A percentile compares a stretch with the other conserved stretches of the same genome.
Evolutionary conservation across 495 filamentous ascomycete species (phyloP).

Genomic region (Daldinia vernicosa): DNA sequence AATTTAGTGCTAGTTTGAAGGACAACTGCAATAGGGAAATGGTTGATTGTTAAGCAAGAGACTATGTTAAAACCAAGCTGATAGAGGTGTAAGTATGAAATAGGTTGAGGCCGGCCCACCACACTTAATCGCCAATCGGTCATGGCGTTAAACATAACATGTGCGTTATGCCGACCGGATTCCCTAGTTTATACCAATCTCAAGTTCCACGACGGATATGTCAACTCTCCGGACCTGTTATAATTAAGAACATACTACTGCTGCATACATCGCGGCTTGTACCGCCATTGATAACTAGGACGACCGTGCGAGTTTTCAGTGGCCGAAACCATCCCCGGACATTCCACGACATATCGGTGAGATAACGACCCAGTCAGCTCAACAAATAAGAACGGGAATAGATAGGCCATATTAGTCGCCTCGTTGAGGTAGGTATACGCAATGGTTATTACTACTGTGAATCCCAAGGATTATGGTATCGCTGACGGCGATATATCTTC

Average conservation of each 20-base stretch:
- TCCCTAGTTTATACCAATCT: conserved; percentile 15
- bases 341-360: conserved; percentile 34
- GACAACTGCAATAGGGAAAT: neutral
- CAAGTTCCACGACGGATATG: conserved; percentile 27
- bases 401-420: neutral
- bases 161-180: conserved; percentile 10
- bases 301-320: neutral
- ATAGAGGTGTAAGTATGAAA: neutral
- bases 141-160: neutral
- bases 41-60: conserved; percentile 19
- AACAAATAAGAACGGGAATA: conserved; percentile 24
- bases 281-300: conserved; percentile 12
- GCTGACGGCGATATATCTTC: neutral
- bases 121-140: neutral
- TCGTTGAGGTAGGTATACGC: neutral
- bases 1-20: neutral
- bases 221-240: conserved; percentile 9
- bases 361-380: conserved; percentile 22
- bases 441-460: neutral
- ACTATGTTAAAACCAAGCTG: neutral
- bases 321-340: conserved; percentile 10
- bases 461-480: neutral
- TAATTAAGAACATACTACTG: neutral
- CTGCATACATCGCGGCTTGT: neutral
- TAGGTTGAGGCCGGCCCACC: neutral